Evolutionary conservation across 2,329 filamentous ascomycete genomes (phyloP), one percentile per base, ranked within the genome.

Genomic region (Aspergillus ruber): DNA sequence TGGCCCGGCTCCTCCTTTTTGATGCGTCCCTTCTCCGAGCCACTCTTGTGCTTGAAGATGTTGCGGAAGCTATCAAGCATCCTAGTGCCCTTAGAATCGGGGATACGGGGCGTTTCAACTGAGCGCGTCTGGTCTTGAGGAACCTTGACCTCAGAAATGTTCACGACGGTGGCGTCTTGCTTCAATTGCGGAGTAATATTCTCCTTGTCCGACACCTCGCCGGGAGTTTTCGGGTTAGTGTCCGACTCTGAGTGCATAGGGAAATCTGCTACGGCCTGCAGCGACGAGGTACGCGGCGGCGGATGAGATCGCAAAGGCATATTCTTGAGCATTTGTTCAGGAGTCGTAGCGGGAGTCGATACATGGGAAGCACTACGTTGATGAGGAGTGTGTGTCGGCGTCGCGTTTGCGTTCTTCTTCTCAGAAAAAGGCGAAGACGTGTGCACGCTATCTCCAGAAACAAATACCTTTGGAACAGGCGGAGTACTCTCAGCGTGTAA

Each of bases 31-130:
- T 54, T 55, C 3, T 54, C 51, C 8, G 39, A 13, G 13, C 38
- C 18, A 7, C 29, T 29, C 18, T 50, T 51, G 32, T 45, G 32
- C 35, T 53, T 57, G 42, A 58, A 55, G 2, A 59, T 58, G 43
- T 47, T 56, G 3, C 55, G 56, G 42, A 60, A 49, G 20, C 53
- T 51, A 20, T 45, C 56, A 12, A 54, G 29, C 27, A 52, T 50
- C 12, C 53, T 46, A 15, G 32, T 54, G 42, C 51, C 50, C 25
- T 42, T 50, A 1, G 55, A 49, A 8, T 54, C 53, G n/a, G 50
- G 46, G 8, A 50, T 17, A 18, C 36, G 36, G 10, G 36, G 36
- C 17, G 10, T 18, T 21, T 12, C 15, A 12, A 9, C 18, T 44
- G 43, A 6, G 15, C 3, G 17, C 8, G 8, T 20, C 9, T 42